A percentile compares a stretch with the other conserved stretches of the same genome.
Evolutionary conservation across 805 yeast genomes (phyloP).

Genomic region (Cyberlindnera mississippiensis): DNA sequence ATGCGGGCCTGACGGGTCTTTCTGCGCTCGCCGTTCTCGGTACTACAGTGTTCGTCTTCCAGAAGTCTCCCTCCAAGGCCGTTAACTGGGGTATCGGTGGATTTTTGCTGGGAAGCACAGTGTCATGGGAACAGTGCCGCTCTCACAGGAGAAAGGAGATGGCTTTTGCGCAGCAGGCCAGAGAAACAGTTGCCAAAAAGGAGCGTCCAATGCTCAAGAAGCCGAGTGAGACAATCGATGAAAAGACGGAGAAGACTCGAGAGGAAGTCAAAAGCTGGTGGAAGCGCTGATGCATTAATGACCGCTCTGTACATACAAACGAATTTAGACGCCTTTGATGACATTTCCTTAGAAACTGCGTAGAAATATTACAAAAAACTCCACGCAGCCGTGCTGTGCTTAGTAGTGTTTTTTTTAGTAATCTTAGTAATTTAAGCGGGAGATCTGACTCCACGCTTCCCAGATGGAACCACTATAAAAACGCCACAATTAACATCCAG

Average conservation of each 20-base stretch:
- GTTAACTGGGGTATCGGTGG: constrained; percentile 84
- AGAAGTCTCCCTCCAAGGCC: constrained; percentile 57
- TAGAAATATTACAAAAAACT: no score
- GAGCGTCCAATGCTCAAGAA: constrained; percentile 34
- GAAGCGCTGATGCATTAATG: constrained; percentile 19
- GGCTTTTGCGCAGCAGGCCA: constrained; percentile 66
- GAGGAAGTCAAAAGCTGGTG: constrained; percentile 29
- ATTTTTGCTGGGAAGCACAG: constrained; percentile 69
- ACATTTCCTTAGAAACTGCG: no score
- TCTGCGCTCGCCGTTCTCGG: constrained; percentile 69
- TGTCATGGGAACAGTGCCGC: constrained; percentile 94
- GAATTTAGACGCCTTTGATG: no score
- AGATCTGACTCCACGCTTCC: no score
- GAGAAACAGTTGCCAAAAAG: constrained; percentile 39
- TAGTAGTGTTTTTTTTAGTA: no score
- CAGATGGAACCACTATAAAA: no score
- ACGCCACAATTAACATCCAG: no score
- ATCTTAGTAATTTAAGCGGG: constrained; percentile 12
- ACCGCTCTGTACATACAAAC: constrained; percentile 1
- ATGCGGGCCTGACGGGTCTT: constrained; percentile 73
- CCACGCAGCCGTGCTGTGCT: no score
- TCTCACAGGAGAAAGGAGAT: constrained; percentile 61
- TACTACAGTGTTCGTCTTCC: constrained; percentile 60
- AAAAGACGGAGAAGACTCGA: constrained; percentile 25
- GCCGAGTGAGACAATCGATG: constrained; percentile 22